Conservation (phyloP, 352 stramenopile genomes). For the Pythium pyrilobum region DNA sequence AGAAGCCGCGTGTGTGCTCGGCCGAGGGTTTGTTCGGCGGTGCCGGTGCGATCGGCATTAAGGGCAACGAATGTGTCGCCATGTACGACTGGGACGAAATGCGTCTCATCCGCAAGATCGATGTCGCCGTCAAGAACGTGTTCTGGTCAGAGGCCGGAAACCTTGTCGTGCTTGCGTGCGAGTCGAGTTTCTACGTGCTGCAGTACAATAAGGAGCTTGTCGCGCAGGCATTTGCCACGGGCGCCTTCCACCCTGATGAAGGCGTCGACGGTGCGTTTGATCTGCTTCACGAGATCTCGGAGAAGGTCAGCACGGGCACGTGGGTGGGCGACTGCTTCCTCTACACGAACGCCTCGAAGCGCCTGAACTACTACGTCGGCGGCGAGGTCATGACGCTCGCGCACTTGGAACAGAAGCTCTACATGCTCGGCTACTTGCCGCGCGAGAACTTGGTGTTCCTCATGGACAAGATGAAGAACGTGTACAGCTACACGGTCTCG, state of each 20-base stretch:
- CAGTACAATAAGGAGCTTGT: conserved; percentile 91
- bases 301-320: conserved; percentile 93
- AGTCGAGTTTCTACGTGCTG: conserved; percentile 96
- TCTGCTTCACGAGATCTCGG: conserved; percentile 95
- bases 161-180: conserved; percentile 94
- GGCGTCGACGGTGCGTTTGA: conserved; percentile 98
- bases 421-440: conserved; percentile 97
- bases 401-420: conserved; percentile 94
- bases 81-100: conserved; percentile 99
- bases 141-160: conserved; percentile 98
- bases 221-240: conserved; percentile 84
- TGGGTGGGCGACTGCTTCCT: conserved; percentile 99
- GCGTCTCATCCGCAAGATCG: conserved; percentile 97
- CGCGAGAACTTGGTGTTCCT: conserved; percentile 98
- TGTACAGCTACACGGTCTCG: conserved; percentile 90
- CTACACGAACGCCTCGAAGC: conserved; percentile 93
- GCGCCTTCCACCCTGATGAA: conserved; percentile 88
- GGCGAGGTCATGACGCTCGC: conserved; percentile 98
- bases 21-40: conserved; percentile 97
- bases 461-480: conserved; percentile 96
- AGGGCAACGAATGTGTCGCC: conserved; percentile 93
- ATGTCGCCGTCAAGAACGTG: conserved; percentile 95
- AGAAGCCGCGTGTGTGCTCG: conserved; percentile 92
- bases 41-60: conserved; percentile 91
- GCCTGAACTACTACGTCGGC: conserved; percentile 99